Base-by-base conservation (phyloP, 306 rosid genomes). In the Quercus parvula region DNA sequence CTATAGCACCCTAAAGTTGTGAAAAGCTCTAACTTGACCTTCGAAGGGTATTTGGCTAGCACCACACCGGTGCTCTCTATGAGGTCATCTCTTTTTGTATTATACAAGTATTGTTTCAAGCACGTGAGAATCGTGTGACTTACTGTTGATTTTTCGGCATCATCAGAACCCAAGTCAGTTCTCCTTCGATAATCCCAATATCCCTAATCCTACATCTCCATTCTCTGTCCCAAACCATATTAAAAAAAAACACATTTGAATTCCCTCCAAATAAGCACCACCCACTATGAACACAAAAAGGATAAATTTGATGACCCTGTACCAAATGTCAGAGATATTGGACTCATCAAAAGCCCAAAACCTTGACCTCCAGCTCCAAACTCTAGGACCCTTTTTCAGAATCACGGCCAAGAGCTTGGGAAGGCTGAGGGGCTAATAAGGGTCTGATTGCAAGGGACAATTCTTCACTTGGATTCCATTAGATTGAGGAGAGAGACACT, bases 381-480 rank as follows among this genome's bases (percentile, higher is more conserved):
- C 92, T 4, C 14, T 94, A 5, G 98, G 97, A 56, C 98, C 97
- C 75, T 94, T 94, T 70, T 92, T 91, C 91, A 87, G 94, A 87
- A 91, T 94, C 85, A 91, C 92, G 0, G 98, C 97, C 56, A 88
- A 41, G 63, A 94, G 81, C 76, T 94, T 18, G 97, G 98, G 51
- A 91, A 54, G 70, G 98, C 98, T 0, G 97, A 94, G 75, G 97
- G 98, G 1, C 15, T 94, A 35, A 52, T 92, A 31, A 88, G 97
- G 84, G 49, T 88, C 2, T 92, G 97, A 97, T 10, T 90, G 0
- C 71, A 78, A 41, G 94, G 95, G 51, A 94, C 5, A 55, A 77
- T 94, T 74, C 98, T 94, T 83, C 97, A 91, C 80, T 75, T 94
- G 90, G 97, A 94, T 6, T 92, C 98, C 1, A 91, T 94, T 35